phyloP scores from a whole-genome alignment of 345 rosid species.

The Lepidium africanum region DNA sequence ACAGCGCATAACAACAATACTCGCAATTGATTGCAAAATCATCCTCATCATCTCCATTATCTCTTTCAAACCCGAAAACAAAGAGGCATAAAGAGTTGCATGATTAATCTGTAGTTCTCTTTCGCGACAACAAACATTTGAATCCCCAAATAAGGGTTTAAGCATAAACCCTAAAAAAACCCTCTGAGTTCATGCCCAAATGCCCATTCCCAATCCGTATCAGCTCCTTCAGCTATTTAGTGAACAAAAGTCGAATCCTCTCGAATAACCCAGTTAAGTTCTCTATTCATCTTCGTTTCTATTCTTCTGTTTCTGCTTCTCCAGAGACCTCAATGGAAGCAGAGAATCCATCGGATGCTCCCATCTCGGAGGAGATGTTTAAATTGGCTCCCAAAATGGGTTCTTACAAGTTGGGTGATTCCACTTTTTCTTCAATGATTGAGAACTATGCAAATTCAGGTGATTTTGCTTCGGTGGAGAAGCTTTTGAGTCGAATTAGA shows the following conservation, averaged over 20 bases:
- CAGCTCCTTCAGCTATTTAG: constrained; percentile 8
- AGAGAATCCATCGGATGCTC: constrained; percentile 25
- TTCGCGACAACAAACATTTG: background rate
- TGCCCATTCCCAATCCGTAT: constrained; percentile 26
- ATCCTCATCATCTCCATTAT: background rate
- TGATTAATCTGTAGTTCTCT: background rate
- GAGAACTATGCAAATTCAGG: constrained; percentile 44
- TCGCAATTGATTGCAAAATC: background rate
- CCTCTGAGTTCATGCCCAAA: constrained; percentile 36
- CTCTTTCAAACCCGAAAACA: background rate
- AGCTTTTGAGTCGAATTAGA: constrained; percentile 51
- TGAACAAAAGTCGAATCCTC: constrained; percentile 22
- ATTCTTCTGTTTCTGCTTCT: constrained; percentile 13
- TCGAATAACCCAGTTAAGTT: constrained; percentile 28
- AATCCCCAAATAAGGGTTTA: constrained; percentile 18
- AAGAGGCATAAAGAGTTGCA: background rate
- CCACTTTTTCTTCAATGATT: constrained; percentile 63
- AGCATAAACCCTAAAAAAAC: constrained; percentile 19
- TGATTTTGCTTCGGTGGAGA: constrained; percentile 55
- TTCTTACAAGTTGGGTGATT: constrained; percentile 64
- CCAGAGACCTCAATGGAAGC: constrained; percentile 12
- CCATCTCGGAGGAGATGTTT: constrained; percentile 47
- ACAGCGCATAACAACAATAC: background rate
- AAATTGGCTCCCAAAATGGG: constrained; percentile 48
- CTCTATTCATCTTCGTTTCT: constrained; percentile 9